These are phyloP conservation scores for Saitozyma podzolica DNA, from an alignment of 768 basidiomycete genomes.

Conservation along the genomic window DNA sequence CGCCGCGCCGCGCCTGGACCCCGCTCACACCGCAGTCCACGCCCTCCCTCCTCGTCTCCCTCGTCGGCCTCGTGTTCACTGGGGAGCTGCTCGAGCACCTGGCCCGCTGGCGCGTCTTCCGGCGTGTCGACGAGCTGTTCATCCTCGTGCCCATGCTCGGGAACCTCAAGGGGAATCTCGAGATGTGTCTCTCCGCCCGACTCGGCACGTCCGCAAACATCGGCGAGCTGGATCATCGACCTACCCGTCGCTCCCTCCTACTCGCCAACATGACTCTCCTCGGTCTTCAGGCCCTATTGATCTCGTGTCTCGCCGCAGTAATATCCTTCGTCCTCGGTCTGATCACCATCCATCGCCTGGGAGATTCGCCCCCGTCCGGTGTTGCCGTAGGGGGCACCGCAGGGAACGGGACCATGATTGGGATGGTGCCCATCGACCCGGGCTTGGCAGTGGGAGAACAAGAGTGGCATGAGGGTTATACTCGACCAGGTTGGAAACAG, in stretches of 20 bases:
- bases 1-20: background rate
- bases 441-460: conserved; percentile 32
- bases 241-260: conserved; percentile 65
- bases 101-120: conserved; percentile 90
- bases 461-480: conserved; percentile 51
- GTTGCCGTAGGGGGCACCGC: conserved; percentile 10
- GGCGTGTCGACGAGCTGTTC: conserved; percentile 86
- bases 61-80: conserved; percentile 81
- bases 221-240: conserved; percentile 78
- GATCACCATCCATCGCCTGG: conserved; percentile 49
- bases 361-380: conserved; percentile 21
- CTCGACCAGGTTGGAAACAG: conserved; percentile 54
- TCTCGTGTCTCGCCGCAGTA: conserved; percentile 81
- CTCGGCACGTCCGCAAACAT: conserved; percentile 92
- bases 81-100: conserved; percentile 86
- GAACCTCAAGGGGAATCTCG: conserved; percentile 94
- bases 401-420: conserved; percentile 10
- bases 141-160: conserved; percentile 88
- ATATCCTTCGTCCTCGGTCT: conserved; percentile 72
- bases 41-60: conserved; percentile 80
- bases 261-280: conserved; percentile 79
- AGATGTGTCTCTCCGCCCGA: conserved; percentile 96
- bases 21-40: conserved; percentile 63
- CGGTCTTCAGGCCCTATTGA: conserved; percentile 88
- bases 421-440: conserved; percentile 18